Conservation (phyloP, 257 asterid species). For the Eustoma russellianum region DNA sequence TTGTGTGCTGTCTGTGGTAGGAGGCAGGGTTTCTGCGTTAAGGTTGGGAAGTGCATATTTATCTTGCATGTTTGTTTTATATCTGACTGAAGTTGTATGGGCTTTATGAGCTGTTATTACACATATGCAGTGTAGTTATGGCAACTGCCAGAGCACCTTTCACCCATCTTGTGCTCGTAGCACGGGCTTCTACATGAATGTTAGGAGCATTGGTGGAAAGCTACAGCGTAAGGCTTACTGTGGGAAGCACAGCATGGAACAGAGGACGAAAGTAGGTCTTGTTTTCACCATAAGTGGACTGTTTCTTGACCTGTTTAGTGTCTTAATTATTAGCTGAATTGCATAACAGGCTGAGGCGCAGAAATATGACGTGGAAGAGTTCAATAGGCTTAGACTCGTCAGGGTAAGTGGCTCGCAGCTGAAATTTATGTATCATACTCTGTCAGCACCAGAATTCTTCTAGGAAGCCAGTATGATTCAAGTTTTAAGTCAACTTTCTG, state of each 20-base stretch:
- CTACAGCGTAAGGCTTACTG: slow-evolving; percentile 95
- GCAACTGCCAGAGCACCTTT: slow-evolving; percentile 86
- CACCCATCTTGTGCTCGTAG: slow-evolving; percentile 98
- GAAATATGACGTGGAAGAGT: slow-evolving; percentile 71
- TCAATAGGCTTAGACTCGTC: slow-evolving; percentile 84
- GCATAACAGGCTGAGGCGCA: slow-evolving; percentile 63
- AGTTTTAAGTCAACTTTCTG: too few species aligned
- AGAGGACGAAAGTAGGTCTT: slow-evolving; percentile 71
- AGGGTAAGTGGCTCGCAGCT: slow-evolving; percentile 49
- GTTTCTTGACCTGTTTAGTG: not conserved
- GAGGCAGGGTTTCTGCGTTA: slow-evolving; percentile 85
- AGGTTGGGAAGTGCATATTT: slow-evolving; percentile 36
- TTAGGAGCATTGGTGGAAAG: slow-evolving; percentile 70
- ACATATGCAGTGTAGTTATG: slow-evolving; percentile 76
- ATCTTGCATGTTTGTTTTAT: not conserved
- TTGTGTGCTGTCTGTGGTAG: slow-evolving; percentile 62
- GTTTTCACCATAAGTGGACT: slow-evolving; percentile 3
- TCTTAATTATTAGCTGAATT: slow-evolving; percentile 9
- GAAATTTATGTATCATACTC: not conserved
- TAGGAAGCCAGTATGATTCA: too few species aligned
- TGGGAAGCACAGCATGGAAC: slow-evolving; percentile 82
- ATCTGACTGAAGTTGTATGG: not conserved
- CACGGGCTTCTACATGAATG: slow-evolving; percentile 82
- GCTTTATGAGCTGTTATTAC: slow-evolving; percentile 12
- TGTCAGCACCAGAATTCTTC: too few species aligned